Evolutionary conservation across 225 moss, liverwort and hornwort genomes (phyloP).

Genomic region (Bryum argenteum): DNA sequence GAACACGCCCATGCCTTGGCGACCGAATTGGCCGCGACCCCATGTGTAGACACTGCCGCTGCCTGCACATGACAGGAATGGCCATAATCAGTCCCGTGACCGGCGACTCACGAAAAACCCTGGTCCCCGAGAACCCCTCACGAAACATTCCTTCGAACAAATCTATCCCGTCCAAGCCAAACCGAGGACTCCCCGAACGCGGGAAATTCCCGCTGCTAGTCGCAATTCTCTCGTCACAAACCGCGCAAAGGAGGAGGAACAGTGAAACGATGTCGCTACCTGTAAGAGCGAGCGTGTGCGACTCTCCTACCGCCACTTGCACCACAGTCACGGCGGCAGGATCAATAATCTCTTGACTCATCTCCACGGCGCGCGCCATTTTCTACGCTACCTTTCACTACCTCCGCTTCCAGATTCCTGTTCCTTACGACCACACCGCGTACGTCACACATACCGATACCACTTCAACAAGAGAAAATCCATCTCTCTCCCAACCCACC

Average conservation of each 20-base stretch:
- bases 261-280: conserved; percentile 28
- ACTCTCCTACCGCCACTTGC: conserved; percentile 65
- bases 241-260: not conserved
- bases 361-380: conserved; percentile 47
- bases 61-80: conserved; percentile 43
- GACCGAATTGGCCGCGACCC: conserved; percentile 66
- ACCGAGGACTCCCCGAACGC: conserved; percentile 7
- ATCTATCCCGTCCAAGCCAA: no score
- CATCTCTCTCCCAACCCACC: conserved; percentile 26
- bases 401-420: not conserved
- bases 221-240: no score
- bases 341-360: conserved; percentile 37
- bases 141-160: no score
- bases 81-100: conserved; percentile 17
- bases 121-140: not conserved
- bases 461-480: conserved; percentile 17
- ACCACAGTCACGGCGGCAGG: conserved; percentile 44
- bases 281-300: conserved; percentile 65
- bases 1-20: conserved; percentile 55
- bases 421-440: not conserved
- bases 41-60: conserved; percentile 61
- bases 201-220: no score
- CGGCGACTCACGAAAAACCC: not conserved
- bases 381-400: not conserved
- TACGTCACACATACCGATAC: conserved; percentile 27